Percentiles rank a stretch among this genome's conserved stretches.
These are phyloP conservation scores for Drechslera avenae DNA, from an alignment of 2,329 filamentous ascomycete species.

Conservation along the genomic window DNA sequence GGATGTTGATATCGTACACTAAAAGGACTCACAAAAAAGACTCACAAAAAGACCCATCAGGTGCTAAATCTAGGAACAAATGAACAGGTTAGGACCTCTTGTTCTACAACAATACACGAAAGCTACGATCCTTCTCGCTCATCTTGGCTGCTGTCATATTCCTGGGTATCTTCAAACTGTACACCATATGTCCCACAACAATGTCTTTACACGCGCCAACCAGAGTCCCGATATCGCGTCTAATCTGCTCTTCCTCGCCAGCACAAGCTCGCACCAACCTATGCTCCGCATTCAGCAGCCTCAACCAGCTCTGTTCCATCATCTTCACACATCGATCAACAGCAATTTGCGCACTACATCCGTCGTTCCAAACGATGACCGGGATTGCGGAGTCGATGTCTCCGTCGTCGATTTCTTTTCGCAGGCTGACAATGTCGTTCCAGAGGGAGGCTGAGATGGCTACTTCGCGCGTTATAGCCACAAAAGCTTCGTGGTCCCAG, in stretches of 20 bases:
- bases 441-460: conserved; percentile 12
- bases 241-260: conserved; percentile 5
- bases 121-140: not conserved
- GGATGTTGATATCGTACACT: too few relatives aligned
- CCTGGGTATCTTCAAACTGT: conserved; percentile 11
- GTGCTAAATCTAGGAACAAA: too few relatives aligned
- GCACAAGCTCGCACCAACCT: conserved; percentile 1
- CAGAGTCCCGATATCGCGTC: conserved; percentile 7
- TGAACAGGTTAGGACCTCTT: too few relatives aligned
- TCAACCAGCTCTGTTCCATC: conserved; percentile 9
- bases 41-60: too few relatives aligned
- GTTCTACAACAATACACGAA: too few relatives aligned
- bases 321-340: conserved; percentile 13
- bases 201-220: conserved; percentile 14
- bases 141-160: conserved; percentile 14
- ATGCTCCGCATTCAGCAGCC: conserved; percentile 7
- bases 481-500: conserved; percentile 12
- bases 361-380: conserved; percentile 16
- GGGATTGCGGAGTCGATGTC: conserved; percentile 18
- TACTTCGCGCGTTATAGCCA: conserved; percentile 12
- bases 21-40: too few relatives aligned
- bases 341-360: conserved; percentile 12
- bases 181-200: conserved; percentile 16
- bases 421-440: conserved; percentile 18
- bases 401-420: conserved; percentile 15